Base-by-base conservation (phyloP, 2,329 filamentous ascomycete species). In the Cercospora janseana region DNA sequence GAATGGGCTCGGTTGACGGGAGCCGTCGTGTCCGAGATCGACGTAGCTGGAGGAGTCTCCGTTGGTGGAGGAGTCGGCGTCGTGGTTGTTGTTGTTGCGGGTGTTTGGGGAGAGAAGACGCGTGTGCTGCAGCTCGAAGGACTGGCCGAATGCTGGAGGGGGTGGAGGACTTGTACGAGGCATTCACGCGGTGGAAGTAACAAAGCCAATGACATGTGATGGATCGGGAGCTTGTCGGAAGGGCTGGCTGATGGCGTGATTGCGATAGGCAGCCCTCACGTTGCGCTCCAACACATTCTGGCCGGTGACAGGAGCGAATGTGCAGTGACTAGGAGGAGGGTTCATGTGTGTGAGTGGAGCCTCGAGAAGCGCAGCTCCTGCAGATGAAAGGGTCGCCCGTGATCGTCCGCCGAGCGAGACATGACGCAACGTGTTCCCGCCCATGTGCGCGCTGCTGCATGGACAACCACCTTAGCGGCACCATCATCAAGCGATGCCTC, bases 1-100 rank as follows among this genome's bases (percentile, higher is more conserved):
- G 44, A 67, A 65, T 10, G 65, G 65, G 13, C 56, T 66, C 20
- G 63, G 49, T 49, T 63, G 63, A 29, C 65, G 58, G 23, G 65
- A 67, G 38, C 49, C 54, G 23, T 63, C 55, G 41, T 59, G 57
- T 50, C 60, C 64, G 44, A 66, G 15, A 43, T 64, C 61, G 16
- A 65, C 63, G 7, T 62, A 53, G 42, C 63, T 61, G 35, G 62
- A 60, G 15, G 59, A 64, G n/a, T 60, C 60, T 35, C 47, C 53
- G 29, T 52, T 48, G 34, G 58, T 54, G 23, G 61, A 62, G 10
- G 51, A 48, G 6, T 57, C 49, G 40, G 49, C 52, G 56, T 61
- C 55, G 34, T 58, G 44, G 50, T 46, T 49, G 42, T 57, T 60
- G 32, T 61, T 55, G 47, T n/a, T n/a, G n/a, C n/a, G n/a, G n/a